Conservation (phyloP, 768 basidiomycete genomes). For the Boletus insuetus region DNA sequence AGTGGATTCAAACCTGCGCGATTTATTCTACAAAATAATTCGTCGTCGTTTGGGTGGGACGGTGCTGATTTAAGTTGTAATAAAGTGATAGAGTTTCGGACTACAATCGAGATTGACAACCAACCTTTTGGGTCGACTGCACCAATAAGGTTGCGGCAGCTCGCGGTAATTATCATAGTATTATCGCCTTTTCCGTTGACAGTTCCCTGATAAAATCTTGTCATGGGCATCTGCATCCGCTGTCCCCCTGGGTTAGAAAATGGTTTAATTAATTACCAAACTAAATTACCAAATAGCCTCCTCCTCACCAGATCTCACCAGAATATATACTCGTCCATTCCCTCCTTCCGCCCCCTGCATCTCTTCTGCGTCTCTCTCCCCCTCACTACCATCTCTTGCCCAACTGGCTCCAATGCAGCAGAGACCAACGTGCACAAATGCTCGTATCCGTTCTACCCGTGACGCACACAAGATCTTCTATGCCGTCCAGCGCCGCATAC, state of each 20-base stretch:
- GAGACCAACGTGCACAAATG: conserved; percentile 62
- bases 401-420: conserved; percentile 48
- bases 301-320: conserved; percentile 30
- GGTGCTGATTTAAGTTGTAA: conserved; percentile 43
- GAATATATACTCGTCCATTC: conserved; percentile 32
- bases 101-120: conserved; percentile 43
- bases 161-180: conserved; percentile 25
- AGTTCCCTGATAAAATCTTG: conserved; percentile 29
- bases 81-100: conserved; percentile 52
- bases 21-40: background rate
- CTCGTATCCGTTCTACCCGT: conserved; percentile 71
- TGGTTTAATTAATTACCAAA: conserved; percentile 40
- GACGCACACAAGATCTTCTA: conserved; percentile 84
- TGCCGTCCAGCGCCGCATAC: conserved; percentile 57
- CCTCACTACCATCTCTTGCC: conserved; percentile 11
- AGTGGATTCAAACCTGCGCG: too few relatives aligned
- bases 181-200: conserved; percentile 22
- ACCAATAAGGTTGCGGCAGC: conserved; percentile 36
- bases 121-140: conserved; percentile 39
- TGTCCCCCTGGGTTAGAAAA: conserved; percentile 28
- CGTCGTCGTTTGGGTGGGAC: conserved; percentile 2
- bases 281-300: conserved; percentile 28
- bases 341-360: conserved; percentile 12
- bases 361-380: conserved; percentile 6
- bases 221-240: conserved; percentile 10